phyloP scores from a whole-genome alignment of 257 asterid genomes.

The Solanum neorickii region DNA sequence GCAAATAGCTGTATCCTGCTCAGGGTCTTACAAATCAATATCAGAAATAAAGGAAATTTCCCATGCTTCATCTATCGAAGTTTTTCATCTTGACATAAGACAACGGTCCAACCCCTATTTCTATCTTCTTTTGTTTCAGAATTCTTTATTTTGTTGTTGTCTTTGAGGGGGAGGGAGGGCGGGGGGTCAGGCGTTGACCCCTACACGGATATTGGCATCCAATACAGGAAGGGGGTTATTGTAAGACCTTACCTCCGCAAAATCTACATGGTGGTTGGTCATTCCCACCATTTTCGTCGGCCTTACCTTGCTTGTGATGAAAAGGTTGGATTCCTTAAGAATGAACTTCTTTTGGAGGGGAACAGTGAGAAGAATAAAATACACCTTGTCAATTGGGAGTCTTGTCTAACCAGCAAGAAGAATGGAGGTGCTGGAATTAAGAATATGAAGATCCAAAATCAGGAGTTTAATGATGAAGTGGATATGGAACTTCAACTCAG shows the following conservation, averaged over 20 bases:
- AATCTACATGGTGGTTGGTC: neutral
- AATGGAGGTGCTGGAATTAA: neutral
- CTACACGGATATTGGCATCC: neutral
- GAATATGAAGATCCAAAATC: neutral
- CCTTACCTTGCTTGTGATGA: neutral
- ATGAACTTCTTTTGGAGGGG: neutral
- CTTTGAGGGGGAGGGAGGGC: neutral
- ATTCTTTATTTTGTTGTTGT: neutral
- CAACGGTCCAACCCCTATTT: neutral
- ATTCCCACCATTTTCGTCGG: neutral
- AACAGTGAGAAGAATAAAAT: neutral
- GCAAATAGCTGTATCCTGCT: neutral
- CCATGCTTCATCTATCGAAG: neutral
- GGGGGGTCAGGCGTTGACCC: neutral
- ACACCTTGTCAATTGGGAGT: neutral
- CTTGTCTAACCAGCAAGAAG: neutral
- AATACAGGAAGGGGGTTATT: neutral
- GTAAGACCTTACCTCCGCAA: neutral
- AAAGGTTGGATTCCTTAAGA: neutral
- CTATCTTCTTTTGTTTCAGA: neutral
- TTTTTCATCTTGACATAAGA: neutral
- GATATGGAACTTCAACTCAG: neutral
- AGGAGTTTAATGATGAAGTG: neutral
- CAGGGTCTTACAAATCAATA: neutral
- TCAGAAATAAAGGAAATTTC: neutral